Evolutionary conservation across 73 alveolate species (phyloP).

Genomic region (Diophrys appendiculata): DNA sequence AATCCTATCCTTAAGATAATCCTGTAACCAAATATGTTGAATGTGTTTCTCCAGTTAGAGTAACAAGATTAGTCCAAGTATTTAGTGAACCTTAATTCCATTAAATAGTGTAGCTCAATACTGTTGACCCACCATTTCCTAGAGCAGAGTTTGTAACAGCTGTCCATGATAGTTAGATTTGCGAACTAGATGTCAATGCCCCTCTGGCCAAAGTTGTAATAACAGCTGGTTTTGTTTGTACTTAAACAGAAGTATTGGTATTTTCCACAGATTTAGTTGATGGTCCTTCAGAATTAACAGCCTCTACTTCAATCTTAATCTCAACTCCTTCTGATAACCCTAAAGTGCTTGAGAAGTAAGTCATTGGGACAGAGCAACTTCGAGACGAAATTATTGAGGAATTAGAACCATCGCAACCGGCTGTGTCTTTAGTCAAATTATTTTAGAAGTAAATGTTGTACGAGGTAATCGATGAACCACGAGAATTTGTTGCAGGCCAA

Average conservation of each 20-base stretch:
- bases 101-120: conserved; percentile 27
- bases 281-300: conserved; percentile 9
- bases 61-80: conserved; percentile 7
- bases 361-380: conserved; percentile 20
- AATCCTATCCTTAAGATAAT: too few relatives aligned
- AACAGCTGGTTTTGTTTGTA: conserved; percentile 35
- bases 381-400: not conserved
- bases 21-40: not conserved
- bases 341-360: not conserved
- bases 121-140: conserved; percentile 57
- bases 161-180: conserved; percentile 25
- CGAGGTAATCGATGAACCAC: conserved; percentile 32
- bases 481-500: conserved; percentile 34
- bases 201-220: conserved; percentile 25
- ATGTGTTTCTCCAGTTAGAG: conserved; percentile 15
- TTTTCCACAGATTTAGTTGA: conserved; percentile 2
- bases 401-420: not conserved
- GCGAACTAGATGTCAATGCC: conserved; percentile 12
- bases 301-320: conserved; percentile 23
- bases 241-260: too few relatives aligned
- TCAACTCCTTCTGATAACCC: not conserved
- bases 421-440: conserved; percentile 20
- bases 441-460: conserved; percentile 39
- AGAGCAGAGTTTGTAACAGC: conserved; percentile 39
- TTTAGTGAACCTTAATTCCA: conserved; percentile 8